Conservation (phyloP, 176 grass and related monocot genomes). For the Sorghum bicolor region DNA sequence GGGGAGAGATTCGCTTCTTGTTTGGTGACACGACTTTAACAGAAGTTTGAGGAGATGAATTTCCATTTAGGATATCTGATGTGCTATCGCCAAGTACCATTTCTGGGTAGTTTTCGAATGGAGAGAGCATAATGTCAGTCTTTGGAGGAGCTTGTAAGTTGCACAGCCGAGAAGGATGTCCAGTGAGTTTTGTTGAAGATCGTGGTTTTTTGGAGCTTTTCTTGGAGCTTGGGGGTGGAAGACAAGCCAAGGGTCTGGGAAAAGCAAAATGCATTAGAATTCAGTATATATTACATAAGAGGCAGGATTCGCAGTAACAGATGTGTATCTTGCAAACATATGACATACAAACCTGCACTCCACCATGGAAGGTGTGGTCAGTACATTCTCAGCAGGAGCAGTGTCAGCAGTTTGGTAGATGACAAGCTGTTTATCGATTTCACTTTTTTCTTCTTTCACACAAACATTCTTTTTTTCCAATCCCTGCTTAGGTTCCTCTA, state of each 20-base stretch:
- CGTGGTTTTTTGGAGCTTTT: slow-evolving; percentile 33
- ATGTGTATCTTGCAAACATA: not conserved
- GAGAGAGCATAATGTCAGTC: slow-evolving; percentile 29
- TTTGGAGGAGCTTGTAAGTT: slow-evolving; percentile 33
- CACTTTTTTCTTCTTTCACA: slow-evolving; percentile 54
- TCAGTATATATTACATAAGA: slow-evolving; percentile 27
- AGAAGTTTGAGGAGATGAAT: slow-evolving; percentile 37
- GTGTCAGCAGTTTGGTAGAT: slow-evolving; percentile 35
- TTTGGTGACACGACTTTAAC: slow-evolving; percentile 55
- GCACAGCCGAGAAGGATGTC: slow-evolving; percentile 33
- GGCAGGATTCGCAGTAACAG: slow-evolving; percentile 20
- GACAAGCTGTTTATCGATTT: slow-evolving; percentile 47
- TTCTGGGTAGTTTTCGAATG: slow-evolving; percentile 39
- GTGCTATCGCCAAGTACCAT: slow-evolving; percentile 11
- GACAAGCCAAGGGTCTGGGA: slow-evolving; percentile 29
- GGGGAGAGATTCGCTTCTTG: slow-evolving; percentile 57
- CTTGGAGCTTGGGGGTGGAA: slow-evolving; percentile 41
- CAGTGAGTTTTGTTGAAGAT: slow-evolving; percentile 26
- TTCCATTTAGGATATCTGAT: slow-evolving; percentile 30
- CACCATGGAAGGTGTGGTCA: slow-evolving; percentile 51
- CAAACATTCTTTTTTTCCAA: slow-evolving; percentile 42
- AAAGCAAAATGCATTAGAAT: slow-evolving; percentile 7
- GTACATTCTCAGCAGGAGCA: slow-evolving; percentile 45
- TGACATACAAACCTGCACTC: slow-evolving; percentile 58
- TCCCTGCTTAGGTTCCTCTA: slow-evolving; percentile 53